Percentiles rank a stretch among this genome's conserved stretches.
Conservation (phyloP, 2,329 filamentous ascomycete species). For the Fusarium brachygibbosum region DNA sequence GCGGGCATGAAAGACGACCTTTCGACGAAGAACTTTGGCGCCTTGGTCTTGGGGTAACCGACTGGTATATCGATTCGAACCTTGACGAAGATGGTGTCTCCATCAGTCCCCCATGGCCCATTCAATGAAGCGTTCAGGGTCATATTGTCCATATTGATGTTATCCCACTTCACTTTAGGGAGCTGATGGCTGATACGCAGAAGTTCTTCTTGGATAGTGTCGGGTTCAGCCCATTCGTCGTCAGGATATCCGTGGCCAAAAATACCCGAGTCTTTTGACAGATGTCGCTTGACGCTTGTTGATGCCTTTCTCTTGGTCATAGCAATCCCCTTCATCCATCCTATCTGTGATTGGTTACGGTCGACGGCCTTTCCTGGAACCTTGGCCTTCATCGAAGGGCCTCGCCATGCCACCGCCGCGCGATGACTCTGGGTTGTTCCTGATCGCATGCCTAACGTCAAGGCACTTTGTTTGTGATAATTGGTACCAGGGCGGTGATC, state of each 20-base stretch:
- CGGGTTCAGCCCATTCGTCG: slow-evolving; percentile 71
- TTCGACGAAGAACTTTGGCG: slow-evolving; percentile 71
- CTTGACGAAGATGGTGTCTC: slow-evolving; percentile 71
- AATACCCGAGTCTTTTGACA: slow-evolving; percentile 66
- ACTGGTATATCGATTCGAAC: slow-evolving; percentile 71
- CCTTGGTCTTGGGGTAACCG: slow-evolving; percentile 69
- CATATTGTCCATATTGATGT: slow-evolving; percentile 73
- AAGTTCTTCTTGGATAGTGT: slow-evolving; percentile 75
- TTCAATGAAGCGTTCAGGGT: slow-evolving; percentile 72
- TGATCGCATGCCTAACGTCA: slow-evolving; percentile 61
- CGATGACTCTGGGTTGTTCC: slow-evolving; percentile 49
- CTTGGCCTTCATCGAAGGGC: slow-evolving; percentile 71
- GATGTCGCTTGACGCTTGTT: slow-evolving; percentile 59
- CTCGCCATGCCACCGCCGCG: slow-evolving; percentile 62
- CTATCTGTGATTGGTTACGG: slow-evolving; percentile 69
- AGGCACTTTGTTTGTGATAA: slow-evolving; percentile 59
- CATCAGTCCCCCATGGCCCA: slow-evolving; percentile 72
- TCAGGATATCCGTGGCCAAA: slow-evolving; percentile 66
- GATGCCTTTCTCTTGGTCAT: slow-evolving; percentile 69
- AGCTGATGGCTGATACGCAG: slow-evolving; percentile 72
- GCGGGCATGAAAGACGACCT: slow-evolving; percentile 73
- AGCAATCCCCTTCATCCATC: slow-evolving; percentile 78
- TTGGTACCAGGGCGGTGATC: slow-evolving; percentile 65
- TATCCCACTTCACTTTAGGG: slow-evolving; percentile 74
- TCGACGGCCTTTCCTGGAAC: slow-evolving; percentile 59